Evolutionary conservation across 2,329 filamentous ascomycete species (phyloP), one percentile per base, ranked within the genome.

Genomic region (Dactylonectria macrodidyma): DNA sequence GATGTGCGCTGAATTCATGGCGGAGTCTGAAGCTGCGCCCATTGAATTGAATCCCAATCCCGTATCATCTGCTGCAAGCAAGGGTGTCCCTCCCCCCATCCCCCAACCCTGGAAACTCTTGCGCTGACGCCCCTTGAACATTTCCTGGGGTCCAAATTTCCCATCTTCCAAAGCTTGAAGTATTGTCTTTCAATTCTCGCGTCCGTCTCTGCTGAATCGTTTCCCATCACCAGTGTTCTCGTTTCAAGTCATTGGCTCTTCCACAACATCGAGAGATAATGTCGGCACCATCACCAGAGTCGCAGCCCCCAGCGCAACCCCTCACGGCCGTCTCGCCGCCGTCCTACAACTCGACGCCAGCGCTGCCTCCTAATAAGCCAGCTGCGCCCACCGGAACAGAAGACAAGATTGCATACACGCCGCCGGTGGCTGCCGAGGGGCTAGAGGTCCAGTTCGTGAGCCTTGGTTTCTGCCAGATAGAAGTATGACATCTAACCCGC

Each of bases 331-430:
- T 76, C 12, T 74, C 73, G 14, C 73, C 73, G 48, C 73, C 73
- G 9, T 70, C 68, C 24, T 76, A 76, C 60, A 65, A 64, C 22
- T 64, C 48, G 12, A 68, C 62, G 41, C 62, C 66, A 3, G 66
- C 50, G 30, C 47, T 24, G 62, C 57, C 54, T n/a, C 48, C 48
- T 14, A 8, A 6, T 1, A 44, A 14, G 41, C 41, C 36, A 38
- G 36, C 38, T n/a, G 38, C 38, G 38, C 38, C 41, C n/a, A n/a
- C 41, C 11, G 36, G 41, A 16, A 38, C 63, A 5, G 71, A 75
- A 34, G 72, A 73, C 9, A 75, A 75, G 62, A 76, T 76, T 51
- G 72, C 73, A 2, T 48, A 50, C 54, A 30, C 26, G n/a, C 58
- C 47, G 24, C 59, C 64, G 30, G 57, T 66, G 2, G 36, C 59